Evolutionary conservation across 2,329 filamentous ascomycete genomes (phyloP), one percentile per base, ranked within the genome.

Genomic region (Celoporthe dispersa): DNA sequence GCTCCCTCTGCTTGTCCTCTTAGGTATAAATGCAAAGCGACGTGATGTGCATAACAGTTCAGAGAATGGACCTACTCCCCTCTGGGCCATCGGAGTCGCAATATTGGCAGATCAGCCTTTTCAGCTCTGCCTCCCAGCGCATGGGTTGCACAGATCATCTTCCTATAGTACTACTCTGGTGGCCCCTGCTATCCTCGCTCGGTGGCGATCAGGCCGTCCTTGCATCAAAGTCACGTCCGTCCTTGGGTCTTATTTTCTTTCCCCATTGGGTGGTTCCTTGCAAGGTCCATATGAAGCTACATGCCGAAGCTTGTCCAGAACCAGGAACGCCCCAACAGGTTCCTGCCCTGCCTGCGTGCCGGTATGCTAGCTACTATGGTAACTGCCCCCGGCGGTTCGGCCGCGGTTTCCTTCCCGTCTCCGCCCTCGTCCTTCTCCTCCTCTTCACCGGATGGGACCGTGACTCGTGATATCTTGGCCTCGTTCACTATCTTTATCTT

Each of bases 281-380:
- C 53, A 57, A 22, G 31, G 25, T 60, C 33, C 4, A 25, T 31
- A 35, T 19, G 57, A 60, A 37, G 57, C 57, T 16, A n/a, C 33
- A 60, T 22, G 59, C 59, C 35, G 59, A 62, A 62, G 59, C 59
- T 62, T 62, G 35, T 28, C 59, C 59, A 28, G 51, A 55, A 55
- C 51, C 25, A 55, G 51, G 25, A 55, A 55, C n/a, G 51, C n/a
- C 25, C 25, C 25, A 55, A 28, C 51, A 28, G n/a, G 22, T 25
- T 53, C 48, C 48, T 53, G 48, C 48, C 51, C 51, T 53, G 22
- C 51, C n/a, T 55, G n/a, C 51, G 28, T 28, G 12, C 8, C 3
- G 16, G n/a, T 7, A 28, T 28, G 51, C n/a, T 25, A 14, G 5
- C 25, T 39, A 9, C 5, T 12, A 39, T 39, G 7, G n/a, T n/a